phyloP scores from a whole-genome alignment of 2,329 filamentous ascomycete genomes.

The Ceratocystis cacaofunesta region DNA sequence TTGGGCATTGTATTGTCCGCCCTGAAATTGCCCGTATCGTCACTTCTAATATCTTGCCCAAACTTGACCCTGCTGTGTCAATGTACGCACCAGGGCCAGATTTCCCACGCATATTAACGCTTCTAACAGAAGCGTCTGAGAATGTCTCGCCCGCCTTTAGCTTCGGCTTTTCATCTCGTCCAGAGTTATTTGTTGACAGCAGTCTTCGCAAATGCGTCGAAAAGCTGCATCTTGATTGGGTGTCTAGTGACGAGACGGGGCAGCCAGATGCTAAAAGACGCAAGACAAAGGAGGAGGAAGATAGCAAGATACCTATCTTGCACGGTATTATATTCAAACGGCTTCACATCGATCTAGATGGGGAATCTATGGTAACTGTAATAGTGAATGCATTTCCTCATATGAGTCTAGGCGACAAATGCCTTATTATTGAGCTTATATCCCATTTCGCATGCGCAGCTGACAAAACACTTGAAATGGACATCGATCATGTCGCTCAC shows the following conservation, averaged over 20 bases:
- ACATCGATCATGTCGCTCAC: neutral
- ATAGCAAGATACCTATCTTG: slow-evolving; percentile 5
- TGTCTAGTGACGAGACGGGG: slow-evolving; percentile 19
- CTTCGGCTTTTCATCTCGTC: slow-evolving; percentile 13
- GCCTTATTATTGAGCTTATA: slow-evolving; percentile 38
- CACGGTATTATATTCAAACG: slow-evolving; percentile 19
- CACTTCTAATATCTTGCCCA: slow-evolving; percentile 12
- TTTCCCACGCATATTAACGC: neutral
- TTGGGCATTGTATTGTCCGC: slow-evolving; percentile 20
- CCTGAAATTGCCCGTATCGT: slow-evolving; percentile 11
- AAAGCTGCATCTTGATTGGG: slow-evolving; percentile 21
- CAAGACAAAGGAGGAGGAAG: slow-evolving; percentile 18
- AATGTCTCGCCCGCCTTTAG: neutral
- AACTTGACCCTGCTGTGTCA: slow-evolving; percentile 4
- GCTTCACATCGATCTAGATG: slow-evolving; percentile 21
- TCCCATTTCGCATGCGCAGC: slow-evolving; percentile 43
- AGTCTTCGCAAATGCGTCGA: slow-evolving; percentile 23
- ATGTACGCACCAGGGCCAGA: neutral
- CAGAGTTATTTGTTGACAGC: slow-evolving; percentile 18
- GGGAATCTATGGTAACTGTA: slow-evolving; percentile 23
- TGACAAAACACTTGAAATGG: slow-evolving; percentile 29
- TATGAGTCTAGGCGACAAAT: slow-evolving; percentile 36
- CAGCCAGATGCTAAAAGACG: slow-evolving; percentile 21
- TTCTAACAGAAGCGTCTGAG: slow-evolving; percentile 12
- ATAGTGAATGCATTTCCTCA: slow-evolving; percentile 27